Conservation (phyloP, 83 land plant species). For the Thuja plicata region DNA sequence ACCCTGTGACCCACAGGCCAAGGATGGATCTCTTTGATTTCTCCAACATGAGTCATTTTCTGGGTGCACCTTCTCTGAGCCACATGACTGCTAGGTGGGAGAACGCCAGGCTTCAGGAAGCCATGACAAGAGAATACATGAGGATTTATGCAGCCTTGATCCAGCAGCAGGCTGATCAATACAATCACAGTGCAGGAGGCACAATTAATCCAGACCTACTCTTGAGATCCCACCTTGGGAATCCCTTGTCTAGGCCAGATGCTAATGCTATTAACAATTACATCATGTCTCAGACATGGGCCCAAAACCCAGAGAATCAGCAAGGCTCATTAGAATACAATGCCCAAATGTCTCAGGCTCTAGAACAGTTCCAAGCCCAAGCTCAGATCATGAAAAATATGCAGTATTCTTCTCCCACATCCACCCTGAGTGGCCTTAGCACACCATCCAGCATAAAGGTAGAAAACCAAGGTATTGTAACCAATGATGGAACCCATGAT, state of each 20-base stretch:
- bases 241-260: conserved; percentile 2
- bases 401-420: conserved; percentile 10
- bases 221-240: conserved; percentile 6
- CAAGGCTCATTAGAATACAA: background rate
- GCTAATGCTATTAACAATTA: background rate
- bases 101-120: conserved; percentile 11
- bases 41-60: conserved; percentile 1
- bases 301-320: background rate
- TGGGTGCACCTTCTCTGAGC: background rate
- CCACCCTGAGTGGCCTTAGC: background rate
- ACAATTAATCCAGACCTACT: background rate
- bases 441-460: background rate
- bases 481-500: background rate
- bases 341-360: background rate
- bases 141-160: conserved; percentile 7
- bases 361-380: conserved; percentile 8
- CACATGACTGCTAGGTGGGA: conserved; percentile 14
- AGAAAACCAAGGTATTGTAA: background rate
- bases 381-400: conserved; percentile 1
- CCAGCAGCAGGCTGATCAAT: conserved; percentile 5
- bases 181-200: background rate
- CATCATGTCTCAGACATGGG: conserved; percentile 1
- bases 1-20: conserved; percentile 14
- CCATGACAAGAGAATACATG: conserved; percentile 7
- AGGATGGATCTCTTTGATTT: conserved; percentile 16